Conservation (phyloP, 768 basidiomycete species). For the Leucosporidium creatinivorum region DNA sequence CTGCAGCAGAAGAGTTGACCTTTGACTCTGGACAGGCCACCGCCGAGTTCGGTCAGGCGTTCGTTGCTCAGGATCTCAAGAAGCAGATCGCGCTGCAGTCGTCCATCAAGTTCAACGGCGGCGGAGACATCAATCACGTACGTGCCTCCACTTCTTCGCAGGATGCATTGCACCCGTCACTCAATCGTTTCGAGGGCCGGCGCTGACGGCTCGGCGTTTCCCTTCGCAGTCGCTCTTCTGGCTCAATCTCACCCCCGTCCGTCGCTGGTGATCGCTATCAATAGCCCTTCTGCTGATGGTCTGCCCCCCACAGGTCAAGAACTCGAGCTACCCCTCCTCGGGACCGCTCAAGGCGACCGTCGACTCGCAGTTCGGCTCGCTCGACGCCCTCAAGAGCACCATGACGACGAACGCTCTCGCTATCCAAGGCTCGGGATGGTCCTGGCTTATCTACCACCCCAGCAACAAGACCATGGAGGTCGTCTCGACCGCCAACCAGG, state of each 20-base stretch:
- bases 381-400: conserved; percentile 76
- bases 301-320: too few species aligned
- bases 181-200: too few species aligned
- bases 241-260: conserved; percentile 79
- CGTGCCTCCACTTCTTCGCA: too few species aligned
- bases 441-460: conserved; percentile 60
- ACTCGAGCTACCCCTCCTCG: conserved; percentile 27
- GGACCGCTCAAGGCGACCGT: conserved; percentile 61
- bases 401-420: conserved; percentile 81
- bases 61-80: conserved; percentile 53
- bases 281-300: too few species aligned
- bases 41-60: conserved; percentile 57
- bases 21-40: conserved; percentile 56
- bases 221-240: conserved; percentile 64
- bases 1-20: too few species aligned
- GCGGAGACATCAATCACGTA: conserved; percentile 68
- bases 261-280: too few species aligned
- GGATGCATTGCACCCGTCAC: too few species aligned
- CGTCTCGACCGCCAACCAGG: conserved; percentile 91
- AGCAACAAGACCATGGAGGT: conserved; percentile 61
- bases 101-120: conserved; percentile 96
- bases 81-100: conserved; percentile 76
- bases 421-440: conserved; percentile 97
- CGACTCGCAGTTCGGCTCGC: conserved; percentile 71
- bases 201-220: neutral